Conservation (phyloP, 768 basidiomycete species). For the Antrodiella citrinella region DNA sequence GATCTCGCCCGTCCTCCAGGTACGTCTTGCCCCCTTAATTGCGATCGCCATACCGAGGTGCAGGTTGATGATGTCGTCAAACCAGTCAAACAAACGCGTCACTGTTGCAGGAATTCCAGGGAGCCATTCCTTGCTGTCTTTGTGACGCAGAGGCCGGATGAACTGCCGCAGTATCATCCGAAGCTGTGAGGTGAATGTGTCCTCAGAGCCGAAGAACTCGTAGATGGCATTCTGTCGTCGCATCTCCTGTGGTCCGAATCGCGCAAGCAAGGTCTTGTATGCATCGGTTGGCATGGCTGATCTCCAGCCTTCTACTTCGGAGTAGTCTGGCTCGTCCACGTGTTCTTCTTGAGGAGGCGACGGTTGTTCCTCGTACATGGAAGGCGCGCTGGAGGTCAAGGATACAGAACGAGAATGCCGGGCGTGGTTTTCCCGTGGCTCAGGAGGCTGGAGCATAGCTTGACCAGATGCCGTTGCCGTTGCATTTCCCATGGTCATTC, state of each 20-base stretch:
- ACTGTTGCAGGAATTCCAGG: constrained; percentile 67
- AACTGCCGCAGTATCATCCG: constrained; percentile 64
- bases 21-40: constrained; percentile 27
- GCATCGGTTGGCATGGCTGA: constrained; percentile 21
- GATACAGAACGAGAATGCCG: constrained; percentile 1
- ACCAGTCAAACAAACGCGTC: constrained; percentile 74
- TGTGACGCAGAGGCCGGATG: constrained; percentile 67
- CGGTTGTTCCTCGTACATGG: constrained; percentile 10
- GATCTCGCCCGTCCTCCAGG: constrained; percentile 18
- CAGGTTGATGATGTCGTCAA: constrained; percentile 78
- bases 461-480: background rate
- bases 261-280: constrained; percentile 28
- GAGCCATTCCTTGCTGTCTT: constrained; percentile 70
- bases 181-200: constrained; percentile 56
- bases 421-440: background rate
- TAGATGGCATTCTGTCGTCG: constrained; percentile 60
- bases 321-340: constrained; percentile 1
- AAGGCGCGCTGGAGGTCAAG: constrained; percentile 9
- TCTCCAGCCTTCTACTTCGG: constrained; percentile 10
- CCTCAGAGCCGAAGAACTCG: constrained; percentile 64
- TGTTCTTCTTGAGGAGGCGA: background rate
- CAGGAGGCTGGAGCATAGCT: background rate
- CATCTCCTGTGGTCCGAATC: constrained; percentile 43
- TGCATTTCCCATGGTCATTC: background rate
- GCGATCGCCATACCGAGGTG: constrained; percentile 56